phyloP scores from a whole-genome alignment of 2,329 filamentous ascomycete genomes.

The Xylariaceae sp. region DNA sequence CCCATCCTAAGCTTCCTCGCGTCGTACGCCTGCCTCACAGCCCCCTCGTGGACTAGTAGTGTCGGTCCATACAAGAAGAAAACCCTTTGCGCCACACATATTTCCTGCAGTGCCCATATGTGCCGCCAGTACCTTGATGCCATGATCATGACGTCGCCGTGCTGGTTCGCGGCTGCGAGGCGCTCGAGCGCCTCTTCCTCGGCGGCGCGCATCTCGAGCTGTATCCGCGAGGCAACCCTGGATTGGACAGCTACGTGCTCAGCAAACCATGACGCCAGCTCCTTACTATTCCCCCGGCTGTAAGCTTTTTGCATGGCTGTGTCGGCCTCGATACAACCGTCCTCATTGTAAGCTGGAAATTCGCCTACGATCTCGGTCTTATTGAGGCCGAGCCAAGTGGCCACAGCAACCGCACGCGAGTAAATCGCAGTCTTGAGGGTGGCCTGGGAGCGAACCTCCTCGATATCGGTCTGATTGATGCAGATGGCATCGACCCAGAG shows the following conservation, averaged over 20 bases:
- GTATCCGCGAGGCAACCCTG: neutral
- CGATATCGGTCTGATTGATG: slow-evolving; percentile 9
- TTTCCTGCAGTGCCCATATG: slow-evolving; percentile 8
- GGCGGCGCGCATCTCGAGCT: neutral
- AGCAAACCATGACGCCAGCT: slow-evolving; percentile 3
- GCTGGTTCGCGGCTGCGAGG: neutral
- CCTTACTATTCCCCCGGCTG: slow-evolving; percentile 4
- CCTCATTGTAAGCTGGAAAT: neutral
- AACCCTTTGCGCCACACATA: slow-evolving; percentile 4
- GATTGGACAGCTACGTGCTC: neutral
- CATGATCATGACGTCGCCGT: slow-evolving; percentile 1
- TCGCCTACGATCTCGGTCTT: neutral
- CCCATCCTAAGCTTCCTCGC: neutral
- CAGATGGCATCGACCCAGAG: slow-evolving; percentile 13
- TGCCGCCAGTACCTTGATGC: slow-evolving; percentile 7
- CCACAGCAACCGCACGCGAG: neutral
- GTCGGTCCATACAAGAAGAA: slow-evolving; percentile 10
- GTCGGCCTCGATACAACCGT: neutral
- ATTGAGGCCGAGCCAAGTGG: neutral
- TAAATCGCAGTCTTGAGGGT: neutral
- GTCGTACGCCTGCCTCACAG: neutral
- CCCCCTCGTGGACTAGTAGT: neutral
- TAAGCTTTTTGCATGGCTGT: neutral
- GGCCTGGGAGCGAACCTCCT: slow-evolving; percentile 8
- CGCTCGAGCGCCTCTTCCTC: slow-evolving; percentile 4